Evolutionary conservation across 2,329 filamentous ascomycete species (phyloP), one percentile per base, ranked within the genome.

Genomic region (Xylaria multiplex): DNA sequence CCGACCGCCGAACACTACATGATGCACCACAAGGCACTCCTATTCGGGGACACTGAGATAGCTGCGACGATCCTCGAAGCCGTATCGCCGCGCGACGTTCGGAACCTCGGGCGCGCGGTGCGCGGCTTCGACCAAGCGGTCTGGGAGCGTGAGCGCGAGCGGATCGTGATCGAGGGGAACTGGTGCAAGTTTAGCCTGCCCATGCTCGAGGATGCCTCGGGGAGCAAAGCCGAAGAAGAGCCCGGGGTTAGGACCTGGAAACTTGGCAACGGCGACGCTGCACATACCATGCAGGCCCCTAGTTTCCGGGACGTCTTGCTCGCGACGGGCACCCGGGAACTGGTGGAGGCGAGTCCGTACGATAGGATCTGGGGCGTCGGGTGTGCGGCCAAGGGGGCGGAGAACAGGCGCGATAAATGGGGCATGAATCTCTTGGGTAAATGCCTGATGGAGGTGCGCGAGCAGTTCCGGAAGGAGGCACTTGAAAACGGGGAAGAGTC

Each of bases 311-410:
- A 75, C 32, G 75, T 80, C 77, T 72, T 92, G 67, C 75, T 91
- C 49, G 80, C 74, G 7, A 91, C 90, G 1, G 87, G 85, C 0
- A 83, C 87, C 5, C 79, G 84, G 52, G 84, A 89, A 76, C 73
- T 92, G 24, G 86, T 91, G 2, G 89, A 90, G 78, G 87, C 87
- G 37, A 83, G 83, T 64, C 86, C 88, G 11, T 81, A 76, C 64
- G 89, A 92, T 78, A 73, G 81, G 5, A 84, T 91, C 60, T 92
- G 89, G 90, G 90, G 89, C 1, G 79, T 92, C 52, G 90, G 90
- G 6, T 90, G 86, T 71, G 78, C 72, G 2, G 84, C 82, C 7
- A 79, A 77, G 19, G 78, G 83, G 71, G 88, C 88, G 2, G 80
- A 78, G 62, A 68, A 30, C 1, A 81, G 82, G 56, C 81, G 83